Base-by-base conservation (phyloP, 345 rosid species). In the sweet orange (Citrus sinensis) region DNA sequence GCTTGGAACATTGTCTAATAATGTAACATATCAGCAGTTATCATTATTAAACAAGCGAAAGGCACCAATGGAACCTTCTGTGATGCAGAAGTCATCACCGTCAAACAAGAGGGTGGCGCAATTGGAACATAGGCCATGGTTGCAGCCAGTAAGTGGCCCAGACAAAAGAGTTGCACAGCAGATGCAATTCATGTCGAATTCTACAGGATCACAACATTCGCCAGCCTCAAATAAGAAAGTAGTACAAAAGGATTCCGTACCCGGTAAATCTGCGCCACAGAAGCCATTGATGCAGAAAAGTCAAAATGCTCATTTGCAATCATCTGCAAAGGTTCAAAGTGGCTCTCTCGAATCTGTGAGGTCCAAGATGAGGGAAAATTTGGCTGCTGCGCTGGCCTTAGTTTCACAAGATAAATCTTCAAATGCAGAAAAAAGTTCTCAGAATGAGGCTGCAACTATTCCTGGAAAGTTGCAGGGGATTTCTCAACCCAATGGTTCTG, bases 121-220 rank as follows among this genome's bases (percentile, higher is more conserved):
- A 7, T 59, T 76, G 80, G 95, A 94, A 73, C 90, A 76, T 80
- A 91, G 95, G 81, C 99, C 98, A 55, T 96, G 98, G 99, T 81
- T 93, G 82, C 92, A 88, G 76, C 92, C 85, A 56, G 72, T 76
- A 34, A 63, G 91, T 58, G 69, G 83, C 34, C 70, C 84, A 42
- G 82, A 80, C 77, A 86, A 74, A 77, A 72, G 39, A 78, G 67
- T 77, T 61, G 63, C 78, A 7, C 86, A 86, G 71, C 87, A 86
- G 73, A 67, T 79, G 75, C 93, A 84, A 58, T 80, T 87, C 8
- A 29, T 79, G 72, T 77, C 85, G n/a, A 82, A 71, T 73, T 61
- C 76, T 24, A 81, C 86, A 4, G 82, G 84, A 69, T 83, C 85
- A 56, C 96, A 85, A 76, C 83, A 66, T 54, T 76, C 73, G 78